Percentiles rank a stretch among this genome's conserved stretches.
Evolutionary conservation across 2,329 filamentous ascomycete genomes (phyloP).

Genomic region (Hypomyces perniciosus): DNA sequence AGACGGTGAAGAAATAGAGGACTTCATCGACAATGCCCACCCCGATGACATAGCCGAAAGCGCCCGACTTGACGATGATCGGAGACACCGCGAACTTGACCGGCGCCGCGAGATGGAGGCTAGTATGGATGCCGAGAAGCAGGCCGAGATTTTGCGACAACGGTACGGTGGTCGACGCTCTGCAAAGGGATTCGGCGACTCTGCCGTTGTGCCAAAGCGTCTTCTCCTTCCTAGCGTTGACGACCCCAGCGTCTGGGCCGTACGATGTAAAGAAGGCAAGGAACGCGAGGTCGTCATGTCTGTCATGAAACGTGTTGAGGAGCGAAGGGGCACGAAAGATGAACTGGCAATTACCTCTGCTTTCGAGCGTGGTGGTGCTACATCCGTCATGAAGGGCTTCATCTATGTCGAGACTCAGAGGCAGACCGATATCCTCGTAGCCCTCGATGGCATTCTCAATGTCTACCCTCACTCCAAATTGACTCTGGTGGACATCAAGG

Average conservation of each 20-base stretch:
- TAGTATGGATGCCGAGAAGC: slow-evolving; percentile 87
- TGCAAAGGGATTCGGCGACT: slow-evolving; percentile 59
- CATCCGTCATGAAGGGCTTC: slow-evolving; percentile 82
- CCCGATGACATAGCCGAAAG: slow-evolving; percentile 81
- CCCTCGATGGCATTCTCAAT: slow-evolving; percentile 78
- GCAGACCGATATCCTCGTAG: slow-evolving; percentile 77
- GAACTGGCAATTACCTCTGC: slow-evolving; percentile 80
- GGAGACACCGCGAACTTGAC: slow-evolving; percentile 89
- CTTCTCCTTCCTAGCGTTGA: slow-evolving; percentile 87
- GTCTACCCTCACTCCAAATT: slow-evolving; percentile 85
- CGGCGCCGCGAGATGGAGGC: slow-evolving; percentile 81
- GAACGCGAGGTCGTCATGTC: slow-evolving; percentile 85
- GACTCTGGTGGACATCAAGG: slow-evolving; percentile 86
- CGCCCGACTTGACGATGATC: slow-evolving; percentile 78
- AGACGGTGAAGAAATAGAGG: slow-evolving; percentile 74
- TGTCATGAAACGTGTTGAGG: slow-evolving; percentile 83
- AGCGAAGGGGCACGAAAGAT: slow-evolving; percentile 70
- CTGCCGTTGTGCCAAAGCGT: slow-evolving; percentile 74
- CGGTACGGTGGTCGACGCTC: slow-evolving; percentile 77
- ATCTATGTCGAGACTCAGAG: slow-evolving; percentile 90
- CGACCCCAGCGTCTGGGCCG: slow-evolving; percentile 92
- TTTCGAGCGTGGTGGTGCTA: slow-evolving; percentile 77
- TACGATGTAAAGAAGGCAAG: slow-evolving; percentile 90
- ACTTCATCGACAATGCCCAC: slow-evolving; percentile 84
- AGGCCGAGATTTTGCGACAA: slow-evolving; percentile 79